phyloP scores from a whole-genome alignment of 768 basidiomycete species.

The Candolleomyces aberdarensis region DNA sequence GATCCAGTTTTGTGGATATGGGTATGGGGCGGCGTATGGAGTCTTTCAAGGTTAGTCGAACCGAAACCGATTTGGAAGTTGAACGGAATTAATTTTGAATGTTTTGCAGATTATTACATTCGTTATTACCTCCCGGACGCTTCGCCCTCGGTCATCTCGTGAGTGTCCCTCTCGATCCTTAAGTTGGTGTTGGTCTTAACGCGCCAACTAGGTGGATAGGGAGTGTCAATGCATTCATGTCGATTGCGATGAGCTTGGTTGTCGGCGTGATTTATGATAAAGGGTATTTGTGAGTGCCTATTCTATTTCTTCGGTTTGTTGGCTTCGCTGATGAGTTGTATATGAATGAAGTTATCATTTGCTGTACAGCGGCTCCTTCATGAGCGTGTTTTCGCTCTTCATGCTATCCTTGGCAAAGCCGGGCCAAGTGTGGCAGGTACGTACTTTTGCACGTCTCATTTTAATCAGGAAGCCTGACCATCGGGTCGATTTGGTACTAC shows the following conservation, averaged over 20 bases:
- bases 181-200: not conserved
- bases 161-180: constrained; percentile 6
- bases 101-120: constrained; percentile 34
- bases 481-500: too few species aligned
- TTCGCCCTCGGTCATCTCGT: constrained; percentile 39
- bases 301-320: not conserved
- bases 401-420: constrained; percentile 45
- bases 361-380: constrained; percentile 31
- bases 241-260: constrained; percentile 37
- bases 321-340: not conserved
- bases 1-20: constrained; percentile 36
- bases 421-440: constrained; percentile 41
- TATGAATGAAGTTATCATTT: constrained; percentile 21
- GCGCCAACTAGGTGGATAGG: constrained; percentile 20
- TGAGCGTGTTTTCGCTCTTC: constrained; percentile 35
- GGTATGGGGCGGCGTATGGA: constrained; percentile 29
- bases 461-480: too few species aligned
- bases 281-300: constrained; percentile 40
- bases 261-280: constrained; percentile 44
- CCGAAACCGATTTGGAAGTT: not conserved
- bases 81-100: not conserved
- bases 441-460: not conserved
- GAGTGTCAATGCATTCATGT: constrained; percentile 40
- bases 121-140: constrained; percentile 32
- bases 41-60: constrained; percentile 38